A percentile compares a stretch with the other conserved stretches of the same genome.
These are phyloP conservation scores for Macrophomina phaseolina DNA, from an alignment of 2,329 filamentous ascomycete species.

Conservation along the genomic window DNA sequence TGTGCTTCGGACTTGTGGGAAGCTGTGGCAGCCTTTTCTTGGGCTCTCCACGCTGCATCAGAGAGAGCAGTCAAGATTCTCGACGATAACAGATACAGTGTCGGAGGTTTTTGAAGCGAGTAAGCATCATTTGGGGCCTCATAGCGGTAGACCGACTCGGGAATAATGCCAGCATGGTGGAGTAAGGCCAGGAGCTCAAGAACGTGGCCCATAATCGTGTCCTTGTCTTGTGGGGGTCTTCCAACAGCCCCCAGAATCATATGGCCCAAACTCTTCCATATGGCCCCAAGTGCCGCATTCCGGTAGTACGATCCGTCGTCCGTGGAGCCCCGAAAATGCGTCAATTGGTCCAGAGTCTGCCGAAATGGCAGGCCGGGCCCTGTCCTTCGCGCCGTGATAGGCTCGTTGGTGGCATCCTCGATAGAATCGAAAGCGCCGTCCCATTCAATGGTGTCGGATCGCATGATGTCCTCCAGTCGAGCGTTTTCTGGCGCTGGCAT, in stretches of 20 bases:
- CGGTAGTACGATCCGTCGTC: background rate
- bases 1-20: constrained; percentile 41
- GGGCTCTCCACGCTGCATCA: constrained; percentile 57
- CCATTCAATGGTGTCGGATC: constrained; percentile 33
- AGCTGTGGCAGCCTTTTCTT: constrained; percentile 44
- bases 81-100: constrained; percentile 54
- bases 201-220: constrained; percentile 49
- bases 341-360: constrained; percentile 11
- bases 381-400: constrained; percentile 33
- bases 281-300: constrained; percentile 44
- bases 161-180: constrained; percentile 55
- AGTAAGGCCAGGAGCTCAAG: constrained; percentile 55
- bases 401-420: constrained; percentile 35
- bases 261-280: constrained; percentile 54
- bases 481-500: constrained; percentile 33
- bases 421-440: constrained; percentile 32
- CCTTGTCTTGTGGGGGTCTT: constrained; percentile 30
- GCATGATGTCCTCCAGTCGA: constrained; percentile 30
- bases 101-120: constrained; percentile 54
- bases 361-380: constrained; percentile 20
- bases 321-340: background rate
- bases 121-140: constrained; percentile 40
- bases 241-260: constrained; percentile 50
- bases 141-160: constrained; percentile 52
- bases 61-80: constrained; percentile 56